Percentiles rank a stretch among this genome's conserved stretches.
Evolutionary conservation across 2,329 filamentous ascomycete genomes (phyloP).

Genomic region (Sclerotinia glacialis): DNA sequence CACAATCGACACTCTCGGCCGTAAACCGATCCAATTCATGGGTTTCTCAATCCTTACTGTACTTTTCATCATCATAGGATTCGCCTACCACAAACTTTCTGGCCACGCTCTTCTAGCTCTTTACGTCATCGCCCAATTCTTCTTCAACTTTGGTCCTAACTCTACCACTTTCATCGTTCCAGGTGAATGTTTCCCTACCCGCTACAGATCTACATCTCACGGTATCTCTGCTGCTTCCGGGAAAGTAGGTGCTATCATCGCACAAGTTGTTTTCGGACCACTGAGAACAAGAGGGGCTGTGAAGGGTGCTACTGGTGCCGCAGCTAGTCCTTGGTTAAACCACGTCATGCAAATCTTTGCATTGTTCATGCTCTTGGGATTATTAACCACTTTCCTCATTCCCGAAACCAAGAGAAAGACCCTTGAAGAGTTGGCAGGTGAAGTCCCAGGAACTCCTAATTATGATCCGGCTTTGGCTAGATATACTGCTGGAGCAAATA

Average conservation of each 20-base stretch:
- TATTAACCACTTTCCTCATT: constrained; percentile 65
- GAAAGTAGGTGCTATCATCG: constrained; percentile 41
- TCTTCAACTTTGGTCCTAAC: constrained; percentile 67
- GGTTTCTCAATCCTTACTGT: constrained; percentile 61
- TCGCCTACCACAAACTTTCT: constrained; percentile 52
- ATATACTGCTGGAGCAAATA: background rate
- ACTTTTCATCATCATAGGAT: constrained; percentile 62
- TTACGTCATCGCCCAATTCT: constrained; percentile 64
- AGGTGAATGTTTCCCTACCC: constrained; percentile 52
- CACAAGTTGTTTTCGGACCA: constrained; percentile 52
- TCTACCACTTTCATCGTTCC: constrained; percentile 75
- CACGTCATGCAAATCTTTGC: constrained; percentile 76
- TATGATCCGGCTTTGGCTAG: constrained; percentile 17
- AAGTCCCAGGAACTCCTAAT: constrained; percentile 20
- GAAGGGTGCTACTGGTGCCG: constrained; percentile 28
- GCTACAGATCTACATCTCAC: constrained; percentile 41
- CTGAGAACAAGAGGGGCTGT: constrained; percentile 45
- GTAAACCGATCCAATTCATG: constrained; percentile 70
- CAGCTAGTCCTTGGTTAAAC: constrained; percentile 57
- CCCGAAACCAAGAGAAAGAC: constrained; percentile 75
- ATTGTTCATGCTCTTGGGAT: constrained; percentile 73
- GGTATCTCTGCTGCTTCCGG: constrained; percentile 42
- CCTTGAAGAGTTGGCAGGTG: constrained; percentile 57
- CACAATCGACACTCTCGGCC: constrained; percentile 71
- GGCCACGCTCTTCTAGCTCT: constrained; percentile 55